Evolutionary conservation across 192 early-diverging fungal genomes (phyloP), one percentile per base, ranked within the genome.

Genomic region (Coemansia sp.): DNA sequence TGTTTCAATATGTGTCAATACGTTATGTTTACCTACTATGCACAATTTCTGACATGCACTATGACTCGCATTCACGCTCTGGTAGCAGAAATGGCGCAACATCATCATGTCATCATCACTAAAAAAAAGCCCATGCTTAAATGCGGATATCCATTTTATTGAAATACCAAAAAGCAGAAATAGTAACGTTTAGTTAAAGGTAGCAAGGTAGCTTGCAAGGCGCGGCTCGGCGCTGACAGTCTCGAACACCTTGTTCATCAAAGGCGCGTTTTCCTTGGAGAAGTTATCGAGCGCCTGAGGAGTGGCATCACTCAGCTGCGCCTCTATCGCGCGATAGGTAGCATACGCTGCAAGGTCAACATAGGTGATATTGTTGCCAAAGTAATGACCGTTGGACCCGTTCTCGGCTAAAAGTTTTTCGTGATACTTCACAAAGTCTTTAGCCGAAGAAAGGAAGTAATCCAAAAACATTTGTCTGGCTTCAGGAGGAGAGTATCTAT

Each of bases 341-440:
- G 61, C 51, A 25, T 41, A 45, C 24, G 25, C 45, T 6, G 49
- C 62, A n/a, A 69, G 13, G 48, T 80, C 79, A 8, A 69, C 62
- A 19, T 73, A 58, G 4, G 80, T 77, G n/a, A n/a, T n/a, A n/a
- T n/a, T n/a, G n/a, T n/a, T n/a, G n/a, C n/a, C n/a, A n/a, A n/a
- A n/a, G n/a, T 34, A 24, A 59, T 46, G 45, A 21, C 45, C 71
- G 21, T 67, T 74, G 1, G 64, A 30, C 14, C 65, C 71, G 42
- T 66, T 66, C 41, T 34, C 53, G 14, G 18, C 13, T 23, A 76
- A 33, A 19, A 66, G 47, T 19, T 57, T 12, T 53, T 69, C 73
- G 38, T 69, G 66, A 43, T 21, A 43, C 25, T 56, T 53, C 39
- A 65, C 47, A 58, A 66, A 58, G 2, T 22, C 3, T 21, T 18